These are phyloP conservation scores for Termitomyces sp. DNA, from an alignment of 768 basidiomycete species.

Conservation along the genomic window DNA sequence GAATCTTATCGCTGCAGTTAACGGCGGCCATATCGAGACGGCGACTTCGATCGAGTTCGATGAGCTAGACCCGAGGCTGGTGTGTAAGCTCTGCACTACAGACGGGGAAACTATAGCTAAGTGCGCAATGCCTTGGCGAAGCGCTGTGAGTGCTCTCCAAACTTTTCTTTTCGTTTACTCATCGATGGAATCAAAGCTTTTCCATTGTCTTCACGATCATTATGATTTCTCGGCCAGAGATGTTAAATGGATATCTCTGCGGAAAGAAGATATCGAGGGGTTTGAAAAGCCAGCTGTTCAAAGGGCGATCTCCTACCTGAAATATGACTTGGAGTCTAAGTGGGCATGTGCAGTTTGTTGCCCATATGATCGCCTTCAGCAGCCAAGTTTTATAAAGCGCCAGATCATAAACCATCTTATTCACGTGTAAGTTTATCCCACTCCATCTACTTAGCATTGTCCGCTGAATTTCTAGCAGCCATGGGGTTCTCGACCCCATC, in stretches of 20 bases:
- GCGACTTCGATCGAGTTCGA: conserved; percentile 4
- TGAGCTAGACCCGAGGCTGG: neutral
- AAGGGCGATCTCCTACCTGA: neutral
- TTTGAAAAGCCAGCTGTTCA: neutral
- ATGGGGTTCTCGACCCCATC: neutral
- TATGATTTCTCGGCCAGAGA: neutral
- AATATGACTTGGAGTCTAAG: neutral
- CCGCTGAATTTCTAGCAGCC: neutral
- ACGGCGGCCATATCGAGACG: neutral
- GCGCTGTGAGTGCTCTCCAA: neutral
- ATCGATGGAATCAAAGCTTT: neutral
- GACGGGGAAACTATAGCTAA: neutral
- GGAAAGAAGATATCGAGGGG: neutral
- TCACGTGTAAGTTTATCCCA: neutral
- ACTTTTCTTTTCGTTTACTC: neutral
- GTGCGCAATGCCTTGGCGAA: conserved; percentile 3
- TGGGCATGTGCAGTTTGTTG: conserved; percentile 6
- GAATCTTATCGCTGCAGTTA: neutral
- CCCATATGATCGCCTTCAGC: neutral
- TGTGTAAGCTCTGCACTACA: conserved; percentile 3
- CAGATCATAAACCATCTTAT: neutral
- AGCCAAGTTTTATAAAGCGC: neutral
- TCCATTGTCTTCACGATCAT: neutral
- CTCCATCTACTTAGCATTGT: neutral
- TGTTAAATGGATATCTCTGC: neutral